Conservation (phyloP, 495 filamentous ascomycete species). For the Aspergillus ellipticus region DNA sequence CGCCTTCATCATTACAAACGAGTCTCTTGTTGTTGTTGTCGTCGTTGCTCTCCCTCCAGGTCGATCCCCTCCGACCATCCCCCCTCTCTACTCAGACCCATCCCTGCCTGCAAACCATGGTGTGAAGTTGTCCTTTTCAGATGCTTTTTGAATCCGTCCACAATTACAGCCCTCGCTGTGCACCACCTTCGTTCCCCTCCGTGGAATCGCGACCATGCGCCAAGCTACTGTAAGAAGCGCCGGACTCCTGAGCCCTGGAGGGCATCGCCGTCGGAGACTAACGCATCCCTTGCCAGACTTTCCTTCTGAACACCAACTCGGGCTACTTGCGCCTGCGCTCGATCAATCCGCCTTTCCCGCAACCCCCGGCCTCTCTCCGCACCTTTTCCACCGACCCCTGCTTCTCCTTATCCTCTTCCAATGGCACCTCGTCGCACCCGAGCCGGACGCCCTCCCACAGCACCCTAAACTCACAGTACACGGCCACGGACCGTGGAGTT, state of each 20-base stretch:
- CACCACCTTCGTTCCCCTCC: conserved; percentile 24
- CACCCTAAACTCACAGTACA: conserved; percentile 9
- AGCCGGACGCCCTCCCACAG: conserved; percentile 11
- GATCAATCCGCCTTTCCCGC: conserved; percentile 15
- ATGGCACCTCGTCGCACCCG: conserved; percentile 16
- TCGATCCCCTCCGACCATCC: background rate
- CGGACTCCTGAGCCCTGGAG: background rate
- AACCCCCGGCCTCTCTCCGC: conserved; percentile 23
- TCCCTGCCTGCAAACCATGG: conserved; percentile 20
- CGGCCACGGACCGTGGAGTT: conserved; percentile 8
- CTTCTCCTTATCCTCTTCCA: conserved; percentile 15
- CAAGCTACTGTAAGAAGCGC: conserved; percentile 32
- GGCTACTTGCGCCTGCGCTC: conserved; percentile 25
- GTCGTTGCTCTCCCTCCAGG: background rate
- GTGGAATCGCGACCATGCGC: conserved; percentile 28
- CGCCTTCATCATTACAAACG: background rate
- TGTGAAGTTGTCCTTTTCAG: conserved; percentile 15
- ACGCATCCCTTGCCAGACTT: conserved; percentile 19
- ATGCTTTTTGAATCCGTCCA: conserved; percentile 19
- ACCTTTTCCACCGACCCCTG: conserved; percentile 25
- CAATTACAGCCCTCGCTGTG: conserved; percentile 23
- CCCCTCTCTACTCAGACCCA: background rate
- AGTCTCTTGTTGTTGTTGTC: background rate
- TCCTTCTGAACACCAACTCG: conserved; percentile 22
- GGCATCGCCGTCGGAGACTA: conserved; percentile 6